Base-by-base conservation (phyloP, 495 filamentous ascomycete genomes). In the Chaetomium fimeti region DNA sequence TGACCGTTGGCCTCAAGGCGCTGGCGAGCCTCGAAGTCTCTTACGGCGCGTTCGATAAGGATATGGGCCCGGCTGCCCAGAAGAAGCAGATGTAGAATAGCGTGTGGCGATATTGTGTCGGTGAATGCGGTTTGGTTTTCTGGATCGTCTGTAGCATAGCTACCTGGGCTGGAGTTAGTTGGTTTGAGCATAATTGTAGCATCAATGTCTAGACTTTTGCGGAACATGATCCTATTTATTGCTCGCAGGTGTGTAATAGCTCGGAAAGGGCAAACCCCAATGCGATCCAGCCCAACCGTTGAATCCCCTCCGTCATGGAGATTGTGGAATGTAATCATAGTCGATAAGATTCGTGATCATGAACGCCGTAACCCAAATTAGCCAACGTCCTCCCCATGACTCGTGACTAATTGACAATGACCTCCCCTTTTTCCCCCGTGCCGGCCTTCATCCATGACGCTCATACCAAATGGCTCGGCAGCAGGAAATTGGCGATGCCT, bases 11-110 rank as follows among this genome's bases (percentile, higher is more conserved):
- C 27, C 79, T 98, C 56, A 83, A 71, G 61, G 91, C 90, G 24
- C 77, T 98, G 8, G 77, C 83, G 7, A 92, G 92, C 64, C 79
- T 98, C 43, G 79, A 96, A 75, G 90, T 98, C 15, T 87, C 89
- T 12, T 98, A 98, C 77, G 90, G 88, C 55, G 92, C 94, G 1
- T 98, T 98, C 74, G 92, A 95, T 72, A 96, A 94, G 82, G 93
- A 97, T 74, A 96, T 91, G 78, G 91, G 93, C 0, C 88, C 91
- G 52, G 81, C 84, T 38, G 90, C 86, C 60, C 90, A 95, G 78
- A 96, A 90, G 84, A 96, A 96, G 80, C 84, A 89, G 74, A 82
- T 89, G 78, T 84, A 78, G 49, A 57, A 6, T 48, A 51, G 42
- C 13, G 62, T 38, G 47, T 3, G 43, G 13, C 15, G 43, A 43